Evolutionary conservation across 805 yeast species (phyloP), one percentile per base, ranked within the genome.

Genomic region (Candida germanica): DNA sequence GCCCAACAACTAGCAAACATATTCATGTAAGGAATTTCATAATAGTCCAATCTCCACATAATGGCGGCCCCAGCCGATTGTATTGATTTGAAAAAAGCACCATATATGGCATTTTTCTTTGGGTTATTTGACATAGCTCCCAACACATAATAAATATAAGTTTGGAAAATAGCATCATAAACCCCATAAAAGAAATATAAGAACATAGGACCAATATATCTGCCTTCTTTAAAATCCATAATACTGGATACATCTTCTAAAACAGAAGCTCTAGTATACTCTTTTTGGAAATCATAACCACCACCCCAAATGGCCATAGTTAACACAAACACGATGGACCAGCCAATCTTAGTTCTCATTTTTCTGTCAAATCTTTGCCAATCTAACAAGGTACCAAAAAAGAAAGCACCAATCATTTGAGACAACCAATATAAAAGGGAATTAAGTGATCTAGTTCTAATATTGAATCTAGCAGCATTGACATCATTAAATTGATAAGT

Each of bases 21-120:
- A 24, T 50, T 49, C 48, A 61, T 58, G 53, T 65, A 78, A 6
- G 62, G 42, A 19, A 38, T 41, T 9, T 49, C 54, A 23, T 61
- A 40, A 20, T 75, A 69, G 49, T 77, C 82, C 43, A 76, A 55
- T 47, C 79, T 59, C 83, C 82, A 79, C 10, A 70, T 71, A 31
- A 79, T 63, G 16, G 79, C 83, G 10, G 79, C 77, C 51, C 80
- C 81, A 7, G 82, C 83, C 26, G 79, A 70, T 58, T 79, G 84
- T 40, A 79, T 55, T 39, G 80, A 77, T 61, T 79, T 79, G 62
- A 77, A 79, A 54, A 74, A 74, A 26, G 82, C 82, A 13, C 80
- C 79, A 48, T 75, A 73, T 40, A 77, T 54, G 17, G 80, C 77
- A 26, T 66, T 61, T 53, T 71, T 74, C 58, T 75, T 69, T 21